Evolutionary conservation across 805 yeast species (phyloP).

Genomic region (Metschnikowia similis): DNA sequence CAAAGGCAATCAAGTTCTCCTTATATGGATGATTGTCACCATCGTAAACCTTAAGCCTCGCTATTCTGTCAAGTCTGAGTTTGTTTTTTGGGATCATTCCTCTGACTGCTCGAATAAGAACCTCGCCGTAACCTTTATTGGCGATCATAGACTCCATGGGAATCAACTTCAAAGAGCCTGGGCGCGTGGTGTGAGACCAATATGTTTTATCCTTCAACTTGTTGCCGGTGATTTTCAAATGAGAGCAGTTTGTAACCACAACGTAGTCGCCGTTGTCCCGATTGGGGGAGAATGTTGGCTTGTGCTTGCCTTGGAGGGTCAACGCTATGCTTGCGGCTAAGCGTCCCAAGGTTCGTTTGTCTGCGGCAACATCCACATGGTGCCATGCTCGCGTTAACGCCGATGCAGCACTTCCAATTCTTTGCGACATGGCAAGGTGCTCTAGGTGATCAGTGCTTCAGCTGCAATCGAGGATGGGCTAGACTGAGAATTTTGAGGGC

Average conservation of each 20-base stretch:
- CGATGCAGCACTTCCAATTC: slow-evolving; percentile 54
- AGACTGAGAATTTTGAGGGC: slow-evolving; percentile 1
- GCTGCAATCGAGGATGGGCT: slow-evolving; percentile 1
- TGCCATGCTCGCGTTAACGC: slow-evolving; percentile 92
- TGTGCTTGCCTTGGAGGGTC: slow-evolving; percentile 93
- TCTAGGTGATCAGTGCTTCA: neutral
- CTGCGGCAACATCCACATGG: slow-evolving; percentile 85
- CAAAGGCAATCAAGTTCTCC: slow-evolving; percentile 78
- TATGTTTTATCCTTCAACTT: slow-evolving; percentile 77
- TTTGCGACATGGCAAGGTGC: slow-evolving; percentile 39
- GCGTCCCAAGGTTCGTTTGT: slow-evolving; percentile 84
- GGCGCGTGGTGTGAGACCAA: slow-evolving; percentile 85
- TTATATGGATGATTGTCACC: slow-evolving; percentile 86
- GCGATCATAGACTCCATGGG: slow-evolving; percentile 74
- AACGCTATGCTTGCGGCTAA: slow-evolving; percentile 85
- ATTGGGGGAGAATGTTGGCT: slow-evolving; percentile 72
- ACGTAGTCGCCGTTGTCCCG: slow-evolving; percentile 95
- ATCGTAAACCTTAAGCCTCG: slow-evolving; percentile 80
- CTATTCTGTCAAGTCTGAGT: slow-evolving; percentile 72
- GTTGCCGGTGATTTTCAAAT: slow-evolving; percentile 77
- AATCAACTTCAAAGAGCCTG: slow-evolving; percentile 80
- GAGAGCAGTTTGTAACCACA: slow-evolving; percentile 88
- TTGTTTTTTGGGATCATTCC: slow-evolving; percentile 96
- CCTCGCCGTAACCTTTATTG: slow-evolving; percentile 85
- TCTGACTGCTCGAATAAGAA: slow-evolving; percentile 80